A percentile compares a stretch with the other conserved stretches of the same genome.
Conservation (phyloP, 495 filamentous ascomycete species). For the Stereocaulon alpinum region DNA sequence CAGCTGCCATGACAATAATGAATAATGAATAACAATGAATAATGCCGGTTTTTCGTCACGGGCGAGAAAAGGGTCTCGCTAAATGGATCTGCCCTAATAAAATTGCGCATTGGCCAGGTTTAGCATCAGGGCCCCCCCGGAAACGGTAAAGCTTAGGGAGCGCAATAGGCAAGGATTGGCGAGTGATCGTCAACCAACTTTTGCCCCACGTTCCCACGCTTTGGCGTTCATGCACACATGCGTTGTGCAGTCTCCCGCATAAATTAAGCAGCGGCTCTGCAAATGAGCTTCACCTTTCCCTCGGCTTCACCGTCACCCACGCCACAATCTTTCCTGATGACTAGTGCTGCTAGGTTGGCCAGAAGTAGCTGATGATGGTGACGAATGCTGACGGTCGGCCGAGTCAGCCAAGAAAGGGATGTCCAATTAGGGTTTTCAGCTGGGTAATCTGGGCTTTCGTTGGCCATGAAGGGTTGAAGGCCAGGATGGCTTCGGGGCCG, state of each 20-base stretch:
- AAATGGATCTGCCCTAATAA: background rate
- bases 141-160: background rate
- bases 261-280: background rate
- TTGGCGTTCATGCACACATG: background rate
- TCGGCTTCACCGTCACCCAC: background rate
- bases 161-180: constrained; percentile 4
- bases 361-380: background rate
- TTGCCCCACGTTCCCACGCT: constrained; percentile 7
- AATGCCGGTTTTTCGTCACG: background rate
- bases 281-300: background rate
- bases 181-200: background rate
- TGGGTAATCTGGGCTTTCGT: background rate
- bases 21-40: no score
- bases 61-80: background rate
- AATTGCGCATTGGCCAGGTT: background rate
- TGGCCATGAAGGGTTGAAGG: constrained; percentile 7
- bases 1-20: background rate
- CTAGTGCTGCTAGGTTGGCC: background rate
- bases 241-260: constrained; percentile 3
- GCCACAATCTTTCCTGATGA: no score
- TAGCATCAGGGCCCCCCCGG: background rate
- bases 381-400: background rate
- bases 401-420: background rate
- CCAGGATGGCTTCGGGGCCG: background rate
- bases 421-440: constrained; percentile 10